Conservation (phyloP, 768 basidiomycete species). For the Collybia sordida region DNA sequence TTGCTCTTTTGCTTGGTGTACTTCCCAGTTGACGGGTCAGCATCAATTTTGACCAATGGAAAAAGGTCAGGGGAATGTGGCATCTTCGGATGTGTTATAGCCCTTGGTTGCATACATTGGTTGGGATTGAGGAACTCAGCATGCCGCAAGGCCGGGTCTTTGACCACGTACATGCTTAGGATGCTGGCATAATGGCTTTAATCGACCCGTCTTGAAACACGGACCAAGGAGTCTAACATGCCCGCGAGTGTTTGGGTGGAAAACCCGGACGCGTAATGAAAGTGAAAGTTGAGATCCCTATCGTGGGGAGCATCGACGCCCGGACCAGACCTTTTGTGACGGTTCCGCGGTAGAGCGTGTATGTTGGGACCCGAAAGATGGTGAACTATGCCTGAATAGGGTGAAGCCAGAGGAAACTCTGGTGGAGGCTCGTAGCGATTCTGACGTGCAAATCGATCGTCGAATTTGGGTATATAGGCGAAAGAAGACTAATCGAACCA, state of each 20-base stretch:
- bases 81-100: no score
- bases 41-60: conserved; percentile 28
- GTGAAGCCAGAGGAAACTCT: conserved; percentile 95
- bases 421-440: conserved; percentile 94
- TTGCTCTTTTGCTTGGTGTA: conserved; percentile 41
- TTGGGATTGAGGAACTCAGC: no score
- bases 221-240: conserved; percentile 88
- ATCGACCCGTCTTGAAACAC: conserved; percentile 84
- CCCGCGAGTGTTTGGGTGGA: conserved; percentile 76
- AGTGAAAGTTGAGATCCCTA: conserved; percentile 69
- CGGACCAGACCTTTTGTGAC: conserved; percentile 69
- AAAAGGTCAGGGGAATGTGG: conserved; percentile 53
- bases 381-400: conserved; percentile 89
- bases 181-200: conserved; percentile 80
- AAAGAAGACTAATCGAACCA: conserved; percentile 97
- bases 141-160: conserved; percentile 21
- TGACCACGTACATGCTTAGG: conserved; percentile 53
- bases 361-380: conserved; percentile 90
- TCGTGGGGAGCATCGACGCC: conserved; percentile 1
- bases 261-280: conserved; percentile 88
- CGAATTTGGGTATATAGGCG: conserved; percentile 94
- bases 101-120: no score
- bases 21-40: no score
- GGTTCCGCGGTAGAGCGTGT: conserved; percentile 79
- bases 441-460: conserved; percentile 97